A percentile compares a stretch with the other conserved stretches of the same genome.
These are phyloP conservation scores for Graphium sp. DNA, from an alignment of 2,329 filamentous ascomycete genomes.

Conservation along the genomic window DNA sequence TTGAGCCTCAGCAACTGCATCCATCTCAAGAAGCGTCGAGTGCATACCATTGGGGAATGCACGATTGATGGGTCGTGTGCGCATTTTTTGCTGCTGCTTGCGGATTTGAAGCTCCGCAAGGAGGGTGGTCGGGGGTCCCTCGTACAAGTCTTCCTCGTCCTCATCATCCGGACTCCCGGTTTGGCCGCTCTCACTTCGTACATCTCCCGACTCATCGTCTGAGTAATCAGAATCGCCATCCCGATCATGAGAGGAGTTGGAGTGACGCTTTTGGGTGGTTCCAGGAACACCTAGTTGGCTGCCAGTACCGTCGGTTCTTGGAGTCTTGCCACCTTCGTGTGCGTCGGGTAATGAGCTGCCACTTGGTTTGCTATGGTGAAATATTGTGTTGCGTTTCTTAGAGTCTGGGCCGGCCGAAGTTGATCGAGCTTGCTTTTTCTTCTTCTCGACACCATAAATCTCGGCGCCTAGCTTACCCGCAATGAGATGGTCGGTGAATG, in stretches of 20 bases:
- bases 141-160: slow-evolving; percentile 32
- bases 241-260: too few relatives aligned
- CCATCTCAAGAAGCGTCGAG: slow-evolving; percentile 76
- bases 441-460: slow-evolving; percentile 50
- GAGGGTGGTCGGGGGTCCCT: slow-evolving; percentile 72
- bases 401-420: slow-evolving; percentile 13
- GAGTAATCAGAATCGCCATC: too few relatives aligned
- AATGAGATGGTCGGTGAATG: slow-evolving; percentile 80
- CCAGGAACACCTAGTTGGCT: too few relatives aligned
- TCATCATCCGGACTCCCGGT: slow-evolving; percentile 27
- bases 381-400: slow-evolving; percentile 20
- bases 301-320: not conserved
- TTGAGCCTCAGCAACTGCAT: slow-evolving; percentile 77
- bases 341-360: too few relatives aligned
- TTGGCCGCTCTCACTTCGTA: too few relatives aligned
- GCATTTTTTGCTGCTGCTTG: slow-evolving; percentile 72
- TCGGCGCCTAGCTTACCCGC: slow-evolving; percentile 60
- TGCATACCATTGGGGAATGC: slow-evolving; percentile 63
- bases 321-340: too few relatives aligned
- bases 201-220: too few relatives aligned
- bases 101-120: slow-evolving; percentile 83
- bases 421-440: too few relatives aligned
- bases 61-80: slow-evolving; percentile 47
- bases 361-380: too few relatives aligned
- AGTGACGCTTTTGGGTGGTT: too few relatives aligned